Conservation (phyloP, 192 early-diverging fungal species). For the Chytriomyces sp. region DNA sequence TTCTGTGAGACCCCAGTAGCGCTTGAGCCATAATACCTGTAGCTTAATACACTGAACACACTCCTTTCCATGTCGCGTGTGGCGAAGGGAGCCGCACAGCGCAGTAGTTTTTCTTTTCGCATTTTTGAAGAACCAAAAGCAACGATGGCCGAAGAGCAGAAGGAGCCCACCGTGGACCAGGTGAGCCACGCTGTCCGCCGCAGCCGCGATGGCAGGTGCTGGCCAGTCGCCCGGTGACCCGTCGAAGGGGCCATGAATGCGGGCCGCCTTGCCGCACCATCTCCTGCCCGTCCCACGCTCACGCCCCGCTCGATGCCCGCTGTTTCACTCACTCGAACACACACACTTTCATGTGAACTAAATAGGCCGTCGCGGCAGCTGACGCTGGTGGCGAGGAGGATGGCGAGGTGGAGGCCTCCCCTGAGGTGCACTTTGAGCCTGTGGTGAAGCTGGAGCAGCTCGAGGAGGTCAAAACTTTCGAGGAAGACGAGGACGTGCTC, state of each 20-base stretch:
- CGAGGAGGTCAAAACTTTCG: slow-evolving; percentile 86
- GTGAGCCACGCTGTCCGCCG: too few relatives aligned
- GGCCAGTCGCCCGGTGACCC: background rate
- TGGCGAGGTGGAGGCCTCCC: slow-evolving; percentile 80
- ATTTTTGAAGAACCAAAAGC: background rate
- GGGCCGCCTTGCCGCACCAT: background rate
- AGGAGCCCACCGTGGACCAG: background rate
- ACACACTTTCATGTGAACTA: too few relatives aligned
- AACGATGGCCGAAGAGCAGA: slow-evolving; percentile 2
- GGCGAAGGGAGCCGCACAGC: too few relatives aligned
- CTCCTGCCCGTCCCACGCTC: background rate
- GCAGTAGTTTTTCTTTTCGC: too few relatives aligned
- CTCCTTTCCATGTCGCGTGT: too few relatives aligned
- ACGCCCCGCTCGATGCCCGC: background rate
- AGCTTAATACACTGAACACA: too few relatives aligned
- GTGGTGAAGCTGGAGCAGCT: slow-evolving; percentile 91
- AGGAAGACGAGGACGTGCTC: slow-evolving; percentile 90
- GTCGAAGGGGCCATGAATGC: background rate
- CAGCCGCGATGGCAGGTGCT: background rate
- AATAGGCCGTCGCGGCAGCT: too few relatives aligned
- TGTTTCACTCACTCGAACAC: background rate
- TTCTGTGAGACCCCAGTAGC: too few relatives aligned
- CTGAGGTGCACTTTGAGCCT: slow-evolving; percentile 95
- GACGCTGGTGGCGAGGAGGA: slow-evolving; percentile 37
- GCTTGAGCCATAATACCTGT: too few relatives aligned